Evolutionary conservation across 2,329 filamentous ascomycete genomes (phyloP), one percentile per base, ranked within the genome.

Genomic region (Cryphonectria radicalis): DNA sequence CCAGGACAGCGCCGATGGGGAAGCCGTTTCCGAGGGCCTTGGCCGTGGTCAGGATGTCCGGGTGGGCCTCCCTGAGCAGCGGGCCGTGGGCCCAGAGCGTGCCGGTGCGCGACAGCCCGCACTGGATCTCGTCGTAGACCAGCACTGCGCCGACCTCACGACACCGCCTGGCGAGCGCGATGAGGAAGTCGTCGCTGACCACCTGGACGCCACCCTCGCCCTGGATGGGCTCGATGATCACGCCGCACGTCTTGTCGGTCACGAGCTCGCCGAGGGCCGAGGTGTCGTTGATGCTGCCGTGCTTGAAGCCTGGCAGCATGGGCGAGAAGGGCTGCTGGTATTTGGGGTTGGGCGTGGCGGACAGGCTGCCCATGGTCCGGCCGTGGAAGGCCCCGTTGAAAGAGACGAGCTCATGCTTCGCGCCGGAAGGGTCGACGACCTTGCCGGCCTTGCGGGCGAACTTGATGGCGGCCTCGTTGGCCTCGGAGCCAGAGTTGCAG

Each of bases 21-120:
- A 98, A 95, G 6, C 96, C 96, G 78, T 99, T 99, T 22, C 96
- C 96, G 2, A 99, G 90, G 0, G 96, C 96, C 84, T 99, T 99
- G 70, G 96, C 96, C 0, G 93, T 95, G 19, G 95, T 98, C 74
- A 99, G 83, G 75, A 99, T 91, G 77, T 99, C 96, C 8, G 96
- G 96, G 79, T 99, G 96, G 1, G 94, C 94, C 74, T 93, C 91
- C 76, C 87, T 84, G 50, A 93, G 92, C 35, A 96, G 87, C 71
- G 86, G 85, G 14, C 86, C 87, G 79, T 99, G 95, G 0, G 96
- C 96, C 96, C 96, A 99, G 77, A 99, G 87, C 17, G 86, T 87
- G 50, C 96, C 96, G 1, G 96, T 98, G 67, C 96, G 91, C 37
- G 91, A 90, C 46, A 99, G 86, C 68, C 96, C 96, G 80, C 94